Conservation (phyloP, 1,284 basidiomycete species). For the Chalciporus sp. region DNA sequence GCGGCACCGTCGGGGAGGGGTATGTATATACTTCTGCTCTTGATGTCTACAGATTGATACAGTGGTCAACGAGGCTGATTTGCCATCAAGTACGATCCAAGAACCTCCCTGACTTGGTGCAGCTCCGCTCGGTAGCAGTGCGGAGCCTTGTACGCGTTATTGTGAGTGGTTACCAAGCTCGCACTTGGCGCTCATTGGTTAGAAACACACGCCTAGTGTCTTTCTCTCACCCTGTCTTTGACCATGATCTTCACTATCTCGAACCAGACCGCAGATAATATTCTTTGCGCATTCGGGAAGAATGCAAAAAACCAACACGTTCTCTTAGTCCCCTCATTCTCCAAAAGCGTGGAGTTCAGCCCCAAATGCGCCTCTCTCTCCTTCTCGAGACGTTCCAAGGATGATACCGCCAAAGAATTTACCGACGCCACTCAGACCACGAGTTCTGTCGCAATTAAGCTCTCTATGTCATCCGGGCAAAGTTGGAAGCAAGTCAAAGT, state of each 20-base stretch:
- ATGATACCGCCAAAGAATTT: conserved; percentile 14
- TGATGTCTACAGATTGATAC: background rate
- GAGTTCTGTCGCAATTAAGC: conserved; percentile 28
- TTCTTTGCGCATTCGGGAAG: conserved; percentile 30
- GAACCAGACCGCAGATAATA: conserved; percentile 45
- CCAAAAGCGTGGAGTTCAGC: conserved; percentile 28
- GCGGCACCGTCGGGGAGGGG: too few species aligned
- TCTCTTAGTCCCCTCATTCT: conserved; percentile 28
- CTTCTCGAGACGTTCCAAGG: conserved; percentile 15
- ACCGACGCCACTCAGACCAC: conserved; percentile 13
- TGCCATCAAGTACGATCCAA: background rate
- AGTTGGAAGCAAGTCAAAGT: conserved; percentile 49
- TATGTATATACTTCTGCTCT: too few species aligned
- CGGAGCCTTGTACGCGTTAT: background rate
- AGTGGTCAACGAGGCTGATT: background rate
- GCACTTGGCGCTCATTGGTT: too few species aligned
- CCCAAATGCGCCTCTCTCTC: conserved; percentile 10
- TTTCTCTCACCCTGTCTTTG: background rate
- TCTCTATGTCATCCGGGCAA: conserved; percentile 28
- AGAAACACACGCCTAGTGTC: background rate
- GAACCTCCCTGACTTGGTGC: background rate
- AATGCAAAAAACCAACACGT: conserved; percentile 9
- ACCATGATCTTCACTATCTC: conserved; percentile 46
- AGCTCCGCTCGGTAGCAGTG: background rate
- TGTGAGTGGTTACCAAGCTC: background rate